These are phyloP conservation scores for Straminergon stramineum DNA, from an alignment of 225 moss, liverwort and hornwort species.

Conservation along the genomic window DNA sequence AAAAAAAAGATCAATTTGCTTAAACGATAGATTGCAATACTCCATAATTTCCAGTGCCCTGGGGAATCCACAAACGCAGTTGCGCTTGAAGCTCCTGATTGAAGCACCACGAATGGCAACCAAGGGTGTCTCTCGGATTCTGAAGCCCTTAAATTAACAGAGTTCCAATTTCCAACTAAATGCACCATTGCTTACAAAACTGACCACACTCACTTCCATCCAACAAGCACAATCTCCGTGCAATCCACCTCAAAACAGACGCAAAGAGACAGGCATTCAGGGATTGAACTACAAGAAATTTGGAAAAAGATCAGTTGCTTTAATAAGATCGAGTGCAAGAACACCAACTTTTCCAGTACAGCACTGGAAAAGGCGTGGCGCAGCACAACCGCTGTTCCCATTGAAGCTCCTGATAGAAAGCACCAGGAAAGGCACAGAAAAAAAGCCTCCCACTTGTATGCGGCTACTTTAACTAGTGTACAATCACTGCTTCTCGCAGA, in stretches of 20 bases:
- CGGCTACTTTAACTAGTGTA: neutral
- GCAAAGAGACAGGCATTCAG: neutral
- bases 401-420: neutral
- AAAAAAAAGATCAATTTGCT: no score
- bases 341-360: neutral
- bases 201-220: neutral
- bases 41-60: no score
- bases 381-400: neutral
- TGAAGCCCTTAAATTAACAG: neutral
- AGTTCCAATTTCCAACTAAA: neutral
- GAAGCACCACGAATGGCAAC: no score
- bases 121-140: neutral
- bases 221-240: neutral
- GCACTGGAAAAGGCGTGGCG: neutral
- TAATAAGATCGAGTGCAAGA: neutral
- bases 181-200: neutral
- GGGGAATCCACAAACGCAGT: neutral
- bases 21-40: no score
- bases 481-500: neutral
- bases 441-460: neutral
- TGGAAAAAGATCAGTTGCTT: neutral
- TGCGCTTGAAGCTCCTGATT: neutral
- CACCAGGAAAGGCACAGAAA: neutral
- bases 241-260: neutral
- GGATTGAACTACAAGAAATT: neutral